Conservation (phyloP, 148 eudicot genomes). For the Rhododendron simsii region DNA sequence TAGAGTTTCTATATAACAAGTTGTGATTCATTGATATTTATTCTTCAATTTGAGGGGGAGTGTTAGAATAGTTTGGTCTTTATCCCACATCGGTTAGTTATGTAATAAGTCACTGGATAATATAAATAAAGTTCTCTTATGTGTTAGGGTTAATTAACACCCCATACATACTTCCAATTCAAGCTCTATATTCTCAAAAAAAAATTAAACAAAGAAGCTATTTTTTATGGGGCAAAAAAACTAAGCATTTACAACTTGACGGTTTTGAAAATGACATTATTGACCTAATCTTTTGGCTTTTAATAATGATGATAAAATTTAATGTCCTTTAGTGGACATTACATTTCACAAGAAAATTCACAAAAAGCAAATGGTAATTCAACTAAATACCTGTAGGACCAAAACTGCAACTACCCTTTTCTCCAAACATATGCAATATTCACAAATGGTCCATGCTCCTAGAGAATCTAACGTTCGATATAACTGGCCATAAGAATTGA, state of each 20-base stretch:
- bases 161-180: background rate
- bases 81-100: no score
- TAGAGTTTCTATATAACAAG: no score
- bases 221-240: background rate
- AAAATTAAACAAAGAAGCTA: background rate
- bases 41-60: no score
- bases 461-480: background rate
- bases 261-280: background rate
- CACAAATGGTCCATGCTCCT: background rate
- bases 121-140: no score
- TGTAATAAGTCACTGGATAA: no score
- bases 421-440: background rate
- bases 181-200: background rate
- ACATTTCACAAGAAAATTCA: background rate
- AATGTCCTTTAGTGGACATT: background rate
- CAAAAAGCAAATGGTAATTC: background rate
- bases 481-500: background rate
- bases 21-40: no score
- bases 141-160: no score
- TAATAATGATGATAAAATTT: background rate
- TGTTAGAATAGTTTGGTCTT: no score
- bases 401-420: background rate
- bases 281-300: background rate
- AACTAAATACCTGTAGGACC: background rate
- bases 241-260: background rate